phyloP scores from a whole-genome alignment of 2,329 filamentous ascomycete species.

The Cladophialophora immunda region DNA sequence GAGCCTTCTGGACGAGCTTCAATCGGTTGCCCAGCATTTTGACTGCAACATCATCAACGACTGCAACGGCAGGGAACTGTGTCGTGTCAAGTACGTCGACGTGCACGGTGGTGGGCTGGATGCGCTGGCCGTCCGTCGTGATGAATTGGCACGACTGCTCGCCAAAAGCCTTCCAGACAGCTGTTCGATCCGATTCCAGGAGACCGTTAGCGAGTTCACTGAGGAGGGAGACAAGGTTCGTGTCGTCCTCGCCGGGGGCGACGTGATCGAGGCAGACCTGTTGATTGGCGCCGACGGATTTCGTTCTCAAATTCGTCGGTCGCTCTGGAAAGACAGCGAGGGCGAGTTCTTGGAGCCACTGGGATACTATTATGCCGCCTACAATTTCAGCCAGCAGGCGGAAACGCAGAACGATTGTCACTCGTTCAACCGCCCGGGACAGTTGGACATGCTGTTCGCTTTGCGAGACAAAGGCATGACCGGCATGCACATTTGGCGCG shows the following conservation, averaged over 20 bases:
- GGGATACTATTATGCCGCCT: constrained; percentile 27
- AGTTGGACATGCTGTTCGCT: constrained; percentile 25
- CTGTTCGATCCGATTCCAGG: constrained; percentile 19
- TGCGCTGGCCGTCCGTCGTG: constrained; percentile 11
- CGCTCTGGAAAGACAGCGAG: constrained; percentile 12
- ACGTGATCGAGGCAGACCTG: constrained; percentile 38
- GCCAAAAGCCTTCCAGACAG: constrained; percentile 13
- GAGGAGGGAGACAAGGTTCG: constrained; percentile 24
- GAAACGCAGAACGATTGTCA: constrained; percentile 13
- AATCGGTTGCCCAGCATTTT: constrained; percentile 2
- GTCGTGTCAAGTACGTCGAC: constrained; percentile 19
- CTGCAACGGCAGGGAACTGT: constrained; percentile 14
- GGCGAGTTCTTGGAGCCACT: constrained; percentile 12
- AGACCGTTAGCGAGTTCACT: constrained; percentile 16
- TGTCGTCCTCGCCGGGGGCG: constrained; percentile 15
- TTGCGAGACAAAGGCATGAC: constrained; percentile 18
- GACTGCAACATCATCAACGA: constrained; percentile 21
- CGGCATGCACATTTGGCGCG: constrained; percentile 24
- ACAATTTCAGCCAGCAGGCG: constrained; percentile 3
- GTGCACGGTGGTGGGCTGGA: constrained; percentile 2
- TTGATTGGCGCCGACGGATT: constrained; percentile 46
- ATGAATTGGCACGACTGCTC: constrained; percentile 21
- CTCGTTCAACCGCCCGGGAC: constrained; percentile 19
- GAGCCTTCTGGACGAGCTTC: constrained; percentile 57
- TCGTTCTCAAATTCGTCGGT: constrained; percentile 38